These are phyloP conservation scores for Penicillium silybi DNA, from an alignment of 495 filamentous ascomycete genomes.

Conservation along the genomic window DNA sequence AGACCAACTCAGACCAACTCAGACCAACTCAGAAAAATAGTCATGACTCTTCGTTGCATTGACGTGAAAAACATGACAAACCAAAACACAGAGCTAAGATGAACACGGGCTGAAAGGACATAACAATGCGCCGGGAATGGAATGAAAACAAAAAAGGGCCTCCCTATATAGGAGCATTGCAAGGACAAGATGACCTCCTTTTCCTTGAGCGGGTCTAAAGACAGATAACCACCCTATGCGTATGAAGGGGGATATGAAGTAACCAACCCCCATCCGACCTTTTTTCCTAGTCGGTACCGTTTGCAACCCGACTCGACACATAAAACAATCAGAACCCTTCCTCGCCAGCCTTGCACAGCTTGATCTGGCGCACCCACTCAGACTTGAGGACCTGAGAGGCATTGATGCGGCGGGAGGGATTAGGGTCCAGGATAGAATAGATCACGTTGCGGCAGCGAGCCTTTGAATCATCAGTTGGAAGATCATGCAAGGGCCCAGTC, in stretches of 20 bases:
- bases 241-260: conserved; percentile 8
- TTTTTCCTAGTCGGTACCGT: not conserved
- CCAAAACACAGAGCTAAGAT: conserved; percentile 23
- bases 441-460: conserved; percentile 97
- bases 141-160: conserved; percentile 18
- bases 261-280: not conserved
- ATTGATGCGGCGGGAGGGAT: conserved; percentile 81
- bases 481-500: conserved; percentile 21
- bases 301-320: not conserved
- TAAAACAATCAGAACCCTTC: conserved; percentile 62
- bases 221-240: conserved; percentile 27
- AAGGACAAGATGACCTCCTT: conserved; percentile 19
- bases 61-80: conserved; percentile 38
- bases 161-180: conserved; percentile 29
- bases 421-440: conserved; percentile 97
- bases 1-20: conserved; percentile 7
- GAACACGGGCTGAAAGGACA: conserved; percentile 11
- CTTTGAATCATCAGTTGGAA: conserved; percentile 45
- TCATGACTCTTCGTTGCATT: conserved; percentile 49
- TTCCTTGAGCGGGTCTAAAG: conserved; percentile 26
- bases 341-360: conserved; percentile 90
- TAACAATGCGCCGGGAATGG: conserved; percentile 21
- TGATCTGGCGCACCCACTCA: conserved; percentile 97
- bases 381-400: conserved; percentile 95
- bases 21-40: conserved; percentile 19